These are phyloP conservation scores for Melanogaster broomeanus DNA, from an alignment of 768 basidiomycete genomes.

Conservation along the genomic window DNA sequence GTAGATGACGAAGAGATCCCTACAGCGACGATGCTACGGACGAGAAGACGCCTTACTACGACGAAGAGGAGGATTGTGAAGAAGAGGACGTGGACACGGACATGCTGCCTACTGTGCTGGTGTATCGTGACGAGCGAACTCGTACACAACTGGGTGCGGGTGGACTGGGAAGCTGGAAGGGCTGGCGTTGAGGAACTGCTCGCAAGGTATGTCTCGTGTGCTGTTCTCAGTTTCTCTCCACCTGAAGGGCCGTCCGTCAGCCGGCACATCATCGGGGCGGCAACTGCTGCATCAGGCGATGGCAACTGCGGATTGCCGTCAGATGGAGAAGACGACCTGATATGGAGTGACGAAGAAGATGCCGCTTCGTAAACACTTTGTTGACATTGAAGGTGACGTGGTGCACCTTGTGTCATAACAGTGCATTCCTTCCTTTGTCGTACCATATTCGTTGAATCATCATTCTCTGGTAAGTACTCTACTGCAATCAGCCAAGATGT, in stretches of 20 bases:
- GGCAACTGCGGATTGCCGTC: conserved; percentile 50
- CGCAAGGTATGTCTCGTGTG: conserved; percentile 43
- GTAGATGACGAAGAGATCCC: conserved; percentile 46
- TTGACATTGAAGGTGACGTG: neutral
- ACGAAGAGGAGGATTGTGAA: conserved; percentile 45
- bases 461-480: too few relatives aligned
- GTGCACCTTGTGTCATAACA: neutral
- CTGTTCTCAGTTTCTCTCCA: neutral
- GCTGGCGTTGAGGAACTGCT: conserved; percentile 72
- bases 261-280: conserved; percentile 25
- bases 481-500: too few relatives aligned
- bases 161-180: conserved; percentile 80
- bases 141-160: conserved; percentile 87
- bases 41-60: conserved; percentile 31
- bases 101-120: conserved; percentile 76
- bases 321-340: conserved; percentile 54
- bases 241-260: conserved; percentile 4
- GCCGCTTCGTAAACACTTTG: conserved; percentile 4
- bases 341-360: conserved; percentile 55
- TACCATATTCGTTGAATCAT: too few relatives aligned
- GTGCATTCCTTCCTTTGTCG: neutral
- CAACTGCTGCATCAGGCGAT: conserved; percentile 23
- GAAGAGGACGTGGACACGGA: conserved; percentile 75
- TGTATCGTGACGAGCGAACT: conserved; percentile 79
- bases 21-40: conserved; percentile 41